Evolutionary conservation across 768 basidiomycete species (phyloP), one percentile per base, ranked within the genome.

Genomic region (Tylopilus subfusipes): DNA sequence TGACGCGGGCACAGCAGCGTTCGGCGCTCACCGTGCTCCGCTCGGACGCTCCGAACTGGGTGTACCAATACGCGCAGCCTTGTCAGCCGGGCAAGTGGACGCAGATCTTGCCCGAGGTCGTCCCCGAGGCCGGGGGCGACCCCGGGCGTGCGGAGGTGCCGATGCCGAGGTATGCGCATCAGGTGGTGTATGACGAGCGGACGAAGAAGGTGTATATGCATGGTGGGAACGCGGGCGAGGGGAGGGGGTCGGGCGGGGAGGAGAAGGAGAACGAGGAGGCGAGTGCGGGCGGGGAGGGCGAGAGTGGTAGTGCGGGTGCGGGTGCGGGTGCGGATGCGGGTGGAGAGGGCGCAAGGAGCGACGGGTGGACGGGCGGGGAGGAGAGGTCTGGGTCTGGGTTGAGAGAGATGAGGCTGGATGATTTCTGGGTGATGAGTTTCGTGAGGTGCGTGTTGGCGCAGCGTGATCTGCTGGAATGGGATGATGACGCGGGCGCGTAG

Each of bases 391-490:
- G 31, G 29, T 25, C 31, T 13, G 54, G 47, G 16, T 30, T 59
- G 42, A 57, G 67, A 50, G 80, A 82, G 59, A 74, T 68, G 53
- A 74, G 88, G 54, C 59, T 92, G 66, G 83, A 87, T 63, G 90
- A 91, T 67, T 84, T 93, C 57, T 93, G 90, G 90, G 77, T 74
- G 67, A 86, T 90, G 84, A 75, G 72, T 33, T 65, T 92, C 33
- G 66, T 77, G 58, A 80, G 88, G 90, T 89, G 54, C 33, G 79
- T 45, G 2, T 13, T 19, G 19, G 12, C n/a, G 38, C n/a, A 39
- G 19, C n/a, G 18, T 39, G 38, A 19, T 39, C 1, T 30, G 19
- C 1, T 30, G 19, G 42, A 33, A 19, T n/a, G 9, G 13, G 27
- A 22, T 60, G 29, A 0, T 44, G 30, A 53, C 21, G 33, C 1